phyloP scores from a whole-genome alignment of 805 yeast species.

The Nakazawaea ernobii region DNA sequence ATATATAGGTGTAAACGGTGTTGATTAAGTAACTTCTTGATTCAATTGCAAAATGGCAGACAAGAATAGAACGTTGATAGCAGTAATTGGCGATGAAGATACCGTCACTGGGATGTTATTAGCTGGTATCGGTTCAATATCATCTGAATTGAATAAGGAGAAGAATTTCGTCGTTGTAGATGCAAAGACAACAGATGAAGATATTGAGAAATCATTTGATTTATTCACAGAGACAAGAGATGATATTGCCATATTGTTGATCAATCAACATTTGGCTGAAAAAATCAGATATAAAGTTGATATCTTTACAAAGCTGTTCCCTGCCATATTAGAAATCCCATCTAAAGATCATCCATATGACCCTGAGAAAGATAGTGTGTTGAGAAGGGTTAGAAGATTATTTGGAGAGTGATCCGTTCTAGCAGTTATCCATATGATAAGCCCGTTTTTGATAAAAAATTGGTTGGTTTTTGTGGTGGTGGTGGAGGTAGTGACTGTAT shows the following conservation, averaged over 20 bases:
- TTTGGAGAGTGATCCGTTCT: too few relatives aligned
- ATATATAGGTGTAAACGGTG: too few relatives aligned
- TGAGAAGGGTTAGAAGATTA: conserved; percentile 89
- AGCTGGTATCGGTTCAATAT: conserved; percentile 92
- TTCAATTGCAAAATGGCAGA: conserved; percentile 16
- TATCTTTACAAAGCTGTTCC: conserved; percentile 82
- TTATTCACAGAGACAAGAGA: conserved; percentile 68
- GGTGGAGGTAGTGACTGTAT: too few relatives aligned
- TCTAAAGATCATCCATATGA: conserved; percentile 98
- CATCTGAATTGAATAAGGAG: conserved; percentile 47
- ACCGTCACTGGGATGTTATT: conserved; percentile 92
- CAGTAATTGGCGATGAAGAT: conserved; percentile 97
- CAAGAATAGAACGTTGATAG: conserved; percentile 75
- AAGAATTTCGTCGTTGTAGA: conserved; percentile 81
- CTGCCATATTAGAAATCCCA: conserved; percentile 94
- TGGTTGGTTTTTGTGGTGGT: background rate
- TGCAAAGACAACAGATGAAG: conserved; percentile 70
- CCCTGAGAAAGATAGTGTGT: conserved; percentile 95
- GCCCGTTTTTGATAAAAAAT: too few relatives aligned
- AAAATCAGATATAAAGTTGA: conserved; percentile 80
- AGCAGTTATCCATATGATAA: too few relatives aligned
- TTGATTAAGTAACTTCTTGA: too few relatives aligned
- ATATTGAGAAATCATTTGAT: conserved; percentile 69
- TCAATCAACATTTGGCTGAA: conserved; percentile 94
- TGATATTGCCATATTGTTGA: conserved; percentile 88